phyloP scores from a whole-genome alignment of 2,329 filamentous ascomycete species.

The Cadophora gregata region DNA sequence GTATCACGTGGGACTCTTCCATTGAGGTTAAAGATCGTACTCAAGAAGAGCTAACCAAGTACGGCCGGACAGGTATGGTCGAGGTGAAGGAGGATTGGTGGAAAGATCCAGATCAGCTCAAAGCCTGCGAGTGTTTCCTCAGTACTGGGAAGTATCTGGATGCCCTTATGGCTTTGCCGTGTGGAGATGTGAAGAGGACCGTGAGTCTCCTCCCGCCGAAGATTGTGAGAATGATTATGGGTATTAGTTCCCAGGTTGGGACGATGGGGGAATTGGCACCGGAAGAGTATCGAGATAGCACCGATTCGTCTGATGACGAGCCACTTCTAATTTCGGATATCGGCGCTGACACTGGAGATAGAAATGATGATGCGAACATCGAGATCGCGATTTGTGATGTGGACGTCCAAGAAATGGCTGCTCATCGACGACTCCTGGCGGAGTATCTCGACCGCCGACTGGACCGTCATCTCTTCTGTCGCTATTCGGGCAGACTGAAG shows the following conservation, averaged over 20 bases:
- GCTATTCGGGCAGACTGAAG: background rate
- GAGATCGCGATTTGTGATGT: background rate
- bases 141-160: background rate
- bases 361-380: background rate
- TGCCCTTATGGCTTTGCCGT: background rate
- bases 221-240: background rate
- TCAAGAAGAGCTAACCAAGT: background rate
- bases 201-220: background rate
- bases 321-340: no score
- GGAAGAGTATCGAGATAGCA: background rate
- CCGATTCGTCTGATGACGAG: background rate
- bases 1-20: background rate
- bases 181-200: background rate
- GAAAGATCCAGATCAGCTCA: background rate
- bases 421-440: background rate
- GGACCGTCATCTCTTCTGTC: conserved; percentile 3
- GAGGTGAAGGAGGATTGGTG: background rate
- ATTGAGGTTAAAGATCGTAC: background rate
- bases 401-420: background rate
- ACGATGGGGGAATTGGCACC: background rate
- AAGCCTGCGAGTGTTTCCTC: background rate
- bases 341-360: background rate
- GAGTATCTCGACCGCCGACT: conserved; percentile 6
- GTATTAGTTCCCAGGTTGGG: background rate
- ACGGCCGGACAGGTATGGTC: background rate